These are phyloP conservation scores for Cyclotella kingstonii DNA, from an alignment of 108 stramenopile species.

Conservation along the genomic window DNA sequence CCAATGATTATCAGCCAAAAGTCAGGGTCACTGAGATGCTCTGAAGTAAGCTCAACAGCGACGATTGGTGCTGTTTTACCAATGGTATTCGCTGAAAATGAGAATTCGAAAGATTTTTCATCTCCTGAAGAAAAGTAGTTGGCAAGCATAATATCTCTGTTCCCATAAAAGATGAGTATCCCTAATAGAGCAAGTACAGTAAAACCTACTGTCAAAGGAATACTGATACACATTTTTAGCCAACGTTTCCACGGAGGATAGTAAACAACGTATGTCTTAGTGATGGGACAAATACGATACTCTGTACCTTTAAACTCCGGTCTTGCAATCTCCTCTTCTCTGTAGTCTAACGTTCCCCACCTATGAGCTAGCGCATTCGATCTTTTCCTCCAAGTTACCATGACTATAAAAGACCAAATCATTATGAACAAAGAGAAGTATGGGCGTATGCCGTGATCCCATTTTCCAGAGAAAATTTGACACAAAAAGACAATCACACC, in stretches of 20 bases:
- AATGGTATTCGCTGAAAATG: conserved; percentile 52
- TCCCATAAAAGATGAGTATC: conserved; percentile 83
- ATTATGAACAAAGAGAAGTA: conserved; percentile 64
- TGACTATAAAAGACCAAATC: conserved; percentile 91
- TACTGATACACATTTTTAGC: conserved; percentile 76
- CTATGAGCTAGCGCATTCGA: conserved; percentile 76
- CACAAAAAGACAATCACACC: conserved; percentile 74
- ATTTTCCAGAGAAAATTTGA: conserved; percentile 53
- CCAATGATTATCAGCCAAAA: conserved; percentile 82
- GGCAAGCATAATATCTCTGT: conserved; percentile 83
- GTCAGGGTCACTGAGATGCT: conserved; percentile 67
- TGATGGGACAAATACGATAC: conserved; percentile 61
- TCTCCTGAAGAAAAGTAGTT: conserved; percentile 56
- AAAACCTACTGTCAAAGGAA: conserved; percentile 77
- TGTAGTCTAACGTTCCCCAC: conserved; percentile 94
- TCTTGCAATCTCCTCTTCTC: conserved; percentile 88
- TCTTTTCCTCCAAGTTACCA: conserved; percentile 89
- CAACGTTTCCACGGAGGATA: conserved; percentile 87
- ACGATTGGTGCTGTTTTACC: conserved; percentile 50
- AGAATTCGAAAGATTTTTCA: conserved; percentile 46
- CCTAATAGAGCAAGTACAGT: conserved; percentile 70
- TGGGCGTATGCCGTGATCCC: conserved; percentile 81
- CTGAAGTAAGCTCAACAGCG: conserved; percentile 57
- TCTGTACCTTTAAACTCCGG: conserved; percentile 90
- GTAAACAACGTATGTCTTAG: conserved; percentile 73